Conservation (phyloP, 2,329 filamentous ascomycete species). For the Ustulina deusta region DNA sequence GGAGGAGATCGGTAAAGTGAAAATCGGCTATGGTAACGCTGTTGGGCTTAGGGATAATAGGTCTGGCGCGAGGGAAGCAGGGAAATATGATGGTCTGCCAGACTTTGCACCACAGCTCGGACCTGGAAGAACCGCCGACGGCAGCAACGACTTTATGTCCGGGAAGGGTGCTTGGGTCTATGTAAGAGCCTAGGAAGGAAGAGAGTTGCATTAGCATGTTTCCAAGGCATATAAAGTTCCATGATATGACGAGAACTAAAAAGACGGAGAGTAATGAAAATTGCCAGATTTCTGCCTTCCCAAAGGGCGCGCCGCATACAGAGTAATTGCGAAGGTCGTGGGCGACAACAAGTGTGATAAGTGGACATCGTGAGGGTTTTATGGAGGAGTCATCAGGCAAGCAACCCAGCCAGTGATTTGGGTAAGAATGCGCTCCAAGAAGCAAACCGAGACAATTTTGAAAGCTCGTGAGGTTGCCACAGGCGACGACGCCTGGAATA, state of each 20-base stretch:
- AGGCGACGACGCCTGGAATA: slow-evolving; percentile 50
- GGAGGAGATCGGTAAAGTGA: slow-evolving; percentile 40
- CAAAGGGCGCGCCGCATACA: slow-evolving; percentile 1
- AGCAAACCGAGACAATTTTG: slow-evolving; percentile 43
- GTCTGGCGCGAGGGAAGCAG: slow-evolving; percentile 46
- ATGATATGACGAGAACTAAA: slow-evolving; percentile 40
- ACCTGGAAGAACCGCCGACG: slow-evolving; percentile 28
- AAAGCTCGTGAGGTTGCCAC: slow-evolving; percentile 48
- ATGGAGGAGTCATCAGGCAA: slow-evolving; percentile 41
- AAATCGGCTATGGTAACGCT: slow-evolving; percentile 45
- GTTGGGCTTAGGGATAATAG: slow-evolving; percentile 44
- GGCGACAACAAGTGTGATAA: slow-evolving; percentile 18
- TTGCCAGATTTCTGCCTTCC: slow-evolving; percentile 13
- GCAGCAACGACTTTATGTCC: slow-evolving; percentile 38
- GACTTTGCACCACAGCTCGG: slow-evolving; percentile 46
- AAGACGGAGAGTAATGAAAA: not conserved
- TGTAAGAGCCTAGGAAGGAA: slow-evolving; percentile 48
- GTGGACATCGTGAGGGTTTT: slow-evolving; percentile 41
- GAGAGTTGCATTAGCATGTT: slow-evolving; percentile 50
- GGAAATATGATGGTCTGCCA: slow-evolving; percentile 48
- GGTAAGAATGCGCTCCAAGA: slow-evolving; percentile 42
- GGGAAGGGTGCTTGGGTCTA: slow-evolving; percentile 44
- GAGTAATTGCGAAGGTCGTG: slow-evolving; percentile 23
- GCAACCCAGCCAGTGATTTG: slow-evolving; percentile 15
- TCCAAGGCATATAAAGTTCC: slow-evolving; percentile 43